Conservation (phyloP, 306 rosid genomes). For the Lathyrus oleraceus region DNA sequence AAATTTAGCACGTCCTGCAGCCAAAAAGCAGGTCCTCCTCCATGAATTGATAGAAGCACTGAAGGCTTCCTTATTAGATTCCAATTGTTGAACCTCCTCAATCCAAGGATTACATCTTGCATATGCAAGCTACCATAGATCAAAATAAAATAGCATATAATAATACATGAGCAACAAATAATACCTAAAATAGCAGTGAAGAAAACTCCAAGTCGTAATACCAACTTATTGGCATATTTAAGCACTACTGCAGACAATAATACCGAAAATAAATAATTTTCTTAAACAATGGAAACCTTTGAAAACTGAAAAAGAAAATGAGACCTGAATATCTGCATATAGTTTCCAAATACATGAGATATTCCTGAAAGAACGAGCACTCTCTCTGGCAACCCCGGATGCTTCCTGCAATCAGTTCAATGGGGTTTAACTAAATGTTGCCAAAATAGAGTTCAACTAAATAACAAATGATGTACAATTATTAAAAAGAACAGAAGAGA, state of each 20-base stretch:
- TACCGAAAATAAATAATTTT: background rate
- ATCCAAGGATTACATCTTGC: slow-evolving; percentile 90
- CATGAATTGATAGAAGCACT: slow-evolving; percentile 70
- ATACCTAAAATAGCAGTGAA: slow-evolving; percentile 20
- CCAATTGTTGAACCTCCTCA: slow-evolving; percentile 60
- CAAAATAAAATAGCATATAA: slow-evolving; percentile 34
- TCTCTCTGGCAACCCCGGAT: slow-evolving; percentile 54
- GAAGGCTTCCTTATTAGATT: slow-evolving; percentile 60
- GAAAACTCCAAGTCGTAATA: slow-evolving; percentile 9
- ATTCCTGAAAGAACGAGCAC: slow-evolving; percentile 64
- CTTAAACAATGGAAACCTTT: background rate
- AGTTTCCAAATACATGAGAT: slow-evolving; percentile 81
- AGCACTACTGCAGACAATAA: slow-evolving; percentile 12
- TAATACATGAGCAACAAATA: slow-evolving; percentile 16
- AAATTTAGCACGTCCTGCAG: slow-evolving; percentile 63
- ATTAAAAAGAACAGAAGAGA: slow-evolving; percentile 25
- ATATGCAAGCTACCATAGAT: slow-evolving; percentile 64
- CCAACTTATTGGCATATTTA: slow-evolving; percentile 17
- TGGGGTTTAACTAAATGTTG: slow-evolving; percentile 20
- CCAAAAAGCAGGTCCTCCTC: slow-evolving; percentile 62
- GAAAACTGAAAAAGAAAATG: slow-evolving; percentile 23
- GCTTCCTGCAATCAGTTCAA: slow-evolving; percentile 75
- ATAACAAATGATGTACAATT: slow-evolving; percentile 11
- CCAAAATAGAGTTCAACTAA: slow-evolving; percentile 24
- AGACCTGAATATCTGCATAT: slow-evolving; percentile 87